Conservation (phyloP, 2,329 filamentous ascomycete species). For the Dactylellina parvicollis region DNA sequence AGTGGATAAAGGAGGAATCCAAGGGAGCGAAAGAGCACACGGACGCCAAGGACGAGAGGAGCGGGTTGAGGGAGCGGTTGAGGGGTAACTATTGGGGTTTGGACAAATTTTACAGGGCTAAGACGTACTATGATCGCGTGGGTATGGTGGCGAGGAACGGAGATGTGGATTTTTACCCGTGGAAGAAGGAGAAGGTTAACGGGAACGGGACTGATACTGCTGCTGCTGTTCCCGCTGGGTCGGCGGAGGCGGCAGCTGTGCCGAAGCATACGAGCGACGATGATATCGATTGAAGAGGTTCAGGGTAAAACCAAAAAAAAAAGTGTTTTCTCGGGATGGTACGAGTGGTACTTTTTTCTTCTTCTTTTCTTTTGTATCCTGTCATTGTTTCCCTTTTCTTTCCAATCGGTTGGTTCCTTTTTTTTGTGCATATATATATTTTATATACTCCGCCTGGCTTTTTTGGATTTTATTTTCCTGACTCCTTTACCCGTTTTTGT, state of each 20-base stretch:
- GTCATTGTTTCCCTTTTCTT: neutral
- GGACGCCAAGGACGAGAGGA: conserved; percentile 68
- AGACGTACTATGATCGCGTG: conserved; percentile 83
- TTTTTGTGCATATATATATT: neutral
- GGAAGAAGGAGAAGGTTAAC: conserved; percentile 54
- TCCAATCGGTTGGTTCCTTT: neutral
- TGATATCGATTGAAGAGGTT: conserved; percentile 58
- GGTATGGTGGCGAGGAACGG: conserved; percentile 76
- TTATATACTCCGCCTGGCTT: neutral
- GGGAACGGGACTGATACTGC: conserved; percentile 21
- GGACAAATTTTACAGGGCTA: conserved; percentile 85
- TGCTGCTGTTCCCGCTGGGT: neutral
- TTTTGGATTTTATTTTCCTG: neutral
- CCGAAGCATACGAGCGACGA: conserved; percentile 53
- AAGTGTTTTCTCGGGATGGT: too few species aligned
- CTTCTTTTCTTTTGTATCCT: neutral
- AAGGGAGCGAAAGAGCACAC: conserved; percentile 60
- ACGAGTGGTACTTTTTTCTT: too few species aligned
- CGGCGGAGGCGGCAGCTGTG: neutral
- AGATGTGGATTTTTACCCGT: conserved; percentile 75
- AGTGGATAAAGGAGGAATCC: conserved; percentile 72
- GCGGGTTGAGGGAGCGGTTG: conserved; percentile 71
- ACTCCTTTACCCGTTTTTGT: neutral
- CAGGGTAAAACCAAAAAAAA: too few species aligned
- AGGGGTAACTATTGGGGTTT: conserved; percentile 84